Base-by-base conservation (phyloP, 2,329 filamentous ascomycete species). In the Tolypocladium tropicale region DNA sequence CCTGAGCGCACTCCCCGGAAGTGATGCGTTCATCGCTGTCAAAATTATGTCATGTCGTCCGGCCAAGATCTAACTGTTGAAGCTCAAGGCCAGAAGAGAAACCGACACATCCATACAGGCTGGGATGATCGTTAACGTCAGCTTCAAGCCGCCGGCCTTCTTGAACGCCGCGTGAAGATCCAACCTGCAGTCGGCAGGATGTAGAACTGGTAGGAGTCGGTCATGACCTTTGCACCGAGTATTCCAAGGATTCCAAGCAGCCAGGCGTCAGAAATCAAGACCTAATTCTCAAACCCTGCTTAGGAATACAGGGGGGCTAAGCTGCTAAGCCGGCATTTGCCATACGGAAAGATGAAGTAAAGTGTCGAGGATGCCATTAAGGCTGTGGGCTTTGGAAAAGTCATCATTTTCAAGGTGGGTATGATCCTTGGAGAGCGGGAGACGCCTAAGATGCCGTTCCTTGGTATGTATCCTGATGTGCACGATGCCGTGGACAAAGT, bases 161-260 rank as follows among this genome's bases (percentile, higher is more conserved):
- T 83, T 93, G 73, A 91, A 88, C 2, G 82, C 83, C 1, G 79
- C 96, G 1, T 93, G 86, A 96, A 90, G 2, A 96, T 91, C 0
- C 82, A 84, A 52, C 86, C 77, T 0, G 78, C 79, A 14, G 91
- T 90, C 0, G 92, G 92, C 59, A 78, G 87, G 56, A 74, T 95
- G 61, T 86, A 84, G 33, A 84, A 85, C 59, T 92, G 96, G 73
- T 88, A 90, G 74, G 88, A 89, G 67, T 96, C 61, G 93, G 96
- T 74, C 83, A 91, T 67, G 90, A 94, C 66, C 77, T 96, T 46
- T 95, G 95, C 71, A 71, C 95, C 52, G 85, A 86, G 61, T 77
- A 95, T 28, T 91, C 89, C 3, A 79, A 81, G 58, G 84, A 87
- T 0, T 90, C 92, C 48, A 89, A 86, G 66, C 80, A 79, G 4